Evolutionary conservation across 225 moss, liverwort and hornwort genomes (phyloP).

Genomic region (Bryum argenteum): DNA sequence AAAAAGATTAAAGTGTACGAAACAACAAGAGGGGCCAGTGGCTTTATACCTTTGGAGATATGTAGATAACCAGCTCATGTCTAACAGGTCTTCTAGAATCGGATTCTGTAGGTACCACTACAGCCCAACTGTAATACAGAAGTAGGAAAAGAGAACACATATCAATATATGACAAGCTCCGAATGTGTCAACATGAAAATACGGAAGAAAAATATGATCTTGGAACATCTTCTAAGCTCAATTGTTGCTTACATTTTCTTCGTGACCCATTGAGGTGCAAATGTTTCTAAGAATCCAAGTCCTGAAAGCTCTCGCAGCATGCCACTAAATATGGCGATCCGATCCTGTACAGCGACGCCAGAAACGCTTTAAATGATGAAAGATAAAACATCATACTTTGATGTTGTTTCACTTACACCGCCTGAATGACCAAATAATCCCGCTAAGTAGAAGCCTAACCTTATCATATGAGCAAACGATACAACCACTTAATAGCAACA

Average conservation of each 20-base stretch:
- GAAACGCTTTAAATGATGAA: slow-evolving; percentile 10
- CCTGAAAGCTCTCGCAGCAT: slow-evolving; percentile 87
- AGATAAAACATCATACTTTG: background rate
- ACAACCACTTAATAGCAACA: slow-evolving; percentile 13
- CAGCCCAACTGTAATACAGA: slow-evolving; percentile 73
- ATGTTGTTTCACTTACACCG: slow-evolving; percentile 13
- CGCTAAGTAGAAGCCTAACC: background rate
- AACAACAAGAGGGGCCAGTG: slow-evolving; percentile 22
- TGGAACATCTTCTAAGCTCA: slow-evolving; percentile 15
- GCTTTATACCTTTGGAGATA: slow-evolving; percentile 64
- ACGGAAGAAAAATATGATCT: slow-evolving; percentile 15
- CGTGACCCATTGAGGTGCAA: slow-evolving; percentile 76
- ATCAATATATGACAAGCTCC: slow-evolving; percentile 20
- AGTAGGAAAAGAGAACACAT: slow-evolving; percentile 24
- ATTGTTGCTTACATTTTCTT: slow-evolving; percentile 75
- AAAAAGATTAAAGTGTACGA: slow-evolving; percentile 28
- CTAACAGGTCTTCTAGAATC: slow-evolving; percentile 59
- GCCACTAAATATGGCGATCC: slow-evolving; percentile 82
- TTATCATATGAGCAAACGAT: slow-evolving; percentile 19
- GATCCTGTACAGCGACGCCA: slow-evolving; percentile 62
- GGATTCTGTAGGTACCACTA: slow-evolving; percentile 77
- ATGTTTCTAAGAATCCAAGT: slow-evolving; percentile 68
- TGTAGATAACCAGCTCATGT: slow-evolving; percentile 89
- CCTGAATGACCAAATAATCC: slow-evolving; percentile 20
- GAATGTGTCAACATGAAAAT: background rate